These are phyloP conservation scores for Akanthomyces dipterigenus DNA, from an alignment of 2,329 filamentous ascomycete species.

Conservation along the genomic window DNA sequence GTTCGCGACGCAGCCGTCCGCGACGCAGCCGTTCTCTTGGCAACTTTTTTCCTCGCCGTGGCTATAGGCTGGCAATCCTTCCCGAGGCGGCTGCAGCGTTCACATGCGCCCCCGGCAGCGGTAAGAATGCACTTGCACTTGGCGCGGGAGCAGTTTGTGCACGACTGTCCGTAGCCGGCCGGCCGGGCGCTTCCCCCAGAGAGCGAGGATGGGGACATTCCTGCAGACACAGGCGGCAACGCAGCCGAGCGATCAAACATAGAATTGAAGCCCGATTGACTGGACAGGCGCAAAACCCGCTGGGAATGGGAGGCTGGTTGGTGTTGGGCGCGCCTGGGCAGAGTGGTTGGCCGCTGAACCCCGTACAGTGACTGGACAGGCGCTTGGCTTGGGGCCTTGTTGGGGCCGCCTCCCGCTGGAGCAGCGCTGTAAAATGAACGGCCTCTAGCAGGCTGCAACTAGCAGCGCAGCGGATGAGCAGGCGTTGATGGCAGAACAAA, in stretches of 20 bases:
- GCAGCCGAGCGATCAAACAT: background rate
- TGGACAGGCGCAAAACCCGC: constrained; percentile 4
- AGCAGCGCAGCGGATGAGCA: background rate
- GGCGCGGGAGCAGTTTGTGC: constrained; percentile 39
- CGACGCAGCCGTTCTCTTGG: constrained; percentile 27
- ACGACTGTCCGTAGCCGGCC: constrained; percentile 37
- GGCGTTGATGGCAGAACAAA: constrained; percentile 8
- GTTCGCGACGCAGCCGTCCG: constrained; percentile 33
- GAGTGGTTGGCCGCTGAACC: background rate
- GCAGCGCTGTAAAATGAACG: background rate
- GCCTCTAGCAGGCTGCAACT: background rate
- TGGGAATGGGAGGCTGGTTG: background rate
- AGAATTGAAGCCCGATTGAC: background rate
- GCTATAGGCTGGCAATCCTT: constrained; percentile 41
- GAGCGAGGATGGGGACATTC: constrained; percentile 1
- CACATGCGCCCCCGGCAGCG: constrained; percentile 26
- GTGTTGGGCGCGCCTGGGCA: background rate
- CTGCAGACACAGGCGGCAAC: background rate
- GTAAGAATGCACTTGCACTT: constrained; percentile 44
- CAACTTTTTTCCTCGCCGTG: constrained; percentile 31
- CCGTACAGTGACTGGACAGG: background rate
- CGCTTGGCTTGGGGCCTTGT: background rate
- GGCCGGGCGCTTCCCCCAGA: constrained; percentile 14
- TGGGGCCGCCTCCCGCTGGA: background rate
- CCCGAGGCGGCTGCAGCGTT: constrained; percentile 38